Evolutionary conservation across 257 asterid genomes (phyloP).

Genomic region (Eucommia ulmoides): DNA sequence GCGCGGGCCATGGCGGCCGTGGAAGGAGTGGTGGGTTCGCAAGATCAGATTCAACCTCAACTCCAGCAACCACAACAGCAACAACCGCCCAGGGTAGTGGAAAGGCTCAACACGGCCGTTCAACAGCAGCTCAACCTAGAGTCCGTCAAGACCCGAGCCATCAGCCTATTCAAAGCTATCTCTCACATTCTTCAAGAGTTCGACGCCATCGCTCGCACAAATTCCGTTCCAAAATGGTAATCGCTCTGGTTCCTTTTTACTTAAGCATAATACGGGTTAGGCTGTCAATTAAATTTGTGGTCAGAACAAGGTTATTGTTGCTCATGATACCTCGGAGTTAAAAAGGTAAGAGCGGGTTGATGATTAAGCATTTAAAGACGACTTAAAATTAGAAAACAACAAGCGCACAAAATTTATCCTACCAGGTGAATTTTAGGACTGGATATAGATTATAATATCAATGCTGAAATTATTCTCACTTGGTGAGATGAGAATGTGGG

Average conservation of each 20-base stretch:
- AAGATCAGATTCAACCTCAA: conserved; percentile 21
- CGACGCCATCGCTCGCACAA: conserved; percentile 59
- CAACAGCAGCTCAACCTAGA: conserved; percentile 95
- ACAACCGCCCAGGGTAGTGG: conserved; percentile 46
- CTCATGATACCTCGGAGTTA: too few relatives aligned
- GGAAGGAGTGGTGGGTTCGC: conserved; percentile 39
- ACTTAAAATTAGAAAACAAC: too few relatives aligned
- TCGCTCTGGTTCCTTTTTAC: background rate
- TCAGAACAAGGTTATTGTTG: too few relatives aligned
- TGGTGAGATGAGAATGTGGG: too few relatives aligned
- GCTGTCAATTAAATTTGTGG: too few relatives aligned
- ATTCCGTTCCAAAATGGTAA: conserved; percentile 77
- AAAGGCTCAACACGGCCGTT: conserved; percentile 75
- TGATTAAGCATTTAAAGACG: too few relatives aligned
- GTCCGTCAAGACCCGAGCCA: conserved; percentile 87
- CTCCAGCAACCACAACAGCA: conserved; percentile 27
- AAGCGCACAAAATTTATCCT: too few relatives aligned
- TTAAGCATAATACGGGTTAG: too few relatives aligned
- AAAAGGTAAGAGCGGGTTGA: too few relatives aligned
- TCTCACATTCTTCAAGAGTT: conserved; percentile 89
- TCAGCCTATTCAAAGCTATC: conserved; percentile 80
- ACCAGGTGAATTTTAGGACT: too few relatives aligned
- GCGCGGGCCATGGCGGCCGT: conserved; percentile 25
- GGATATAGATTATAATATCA: too few relatives aligned
- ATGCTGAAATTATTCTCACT: too few relatives aligned